Base-by-base conservation (phyloP, 805 yeast species). In the Jamesozyma jinghongensis region DNA sequence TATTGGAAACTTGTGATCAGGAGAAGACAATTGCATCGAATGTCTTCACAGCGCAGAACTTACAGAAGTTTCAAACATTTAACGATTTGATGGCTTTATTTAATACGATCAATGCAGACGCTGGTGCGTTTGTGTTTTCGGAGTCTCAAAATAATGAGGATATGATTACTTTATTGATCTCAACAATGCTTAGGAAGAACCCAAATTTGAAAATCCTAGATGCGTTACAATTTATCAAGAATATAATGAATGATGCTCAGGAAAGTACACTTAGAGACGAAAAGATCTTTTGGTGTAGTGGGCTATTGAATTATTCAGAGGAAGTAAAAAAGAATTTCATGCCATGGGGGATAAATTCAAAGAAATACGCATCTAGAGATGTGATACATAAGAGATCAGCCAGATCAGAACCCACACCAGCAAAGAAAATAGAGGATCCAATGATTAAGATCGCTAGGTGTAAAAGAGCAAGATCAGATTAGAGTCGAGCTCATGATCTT, bases 61-160 rank as follows among this genome's bases (percentile, higher is more conserved):
- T 48, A 4, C 52, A 49, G 5, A 48, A 46, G 38, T 54, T 56
- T 20, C 47, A 48, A 37, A 37, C 40, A 8, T 55, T 59, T 34
- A 59, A 59, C 39, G 65, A 61, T 36, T 41, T 60, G 25, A 38
- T 60, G 10, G 51, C 55, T 1, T 50, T 60, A 42, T 51, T 25
- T 16, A 53, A 54, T 11, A 8, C n/a, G n/a, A 5, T 31, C 2
- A 40, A 40, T 20, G 13, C 28, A 7, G 11, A 13, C 3, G 52
- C 54, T 25, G 41, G 40, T 18, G 49, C 50, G 3, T 40, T 60
- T 6, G 46, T 60, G 2, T 56, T 57, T 18, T 48, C 56, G 6
- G 44, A 55, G 22, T 45, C 48, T 33, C 59, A 57, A 6, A 52
- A 52, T 38, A 61, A 59, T 37, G 59, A 51, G 31, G 48, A 53